Percentiles rank a stretch among this genome's conserved stretches.
phyloP scores from a whole-genome alignment of 1,284 basidiomycete species.

The Agroathelia rolfsii region DNA sequence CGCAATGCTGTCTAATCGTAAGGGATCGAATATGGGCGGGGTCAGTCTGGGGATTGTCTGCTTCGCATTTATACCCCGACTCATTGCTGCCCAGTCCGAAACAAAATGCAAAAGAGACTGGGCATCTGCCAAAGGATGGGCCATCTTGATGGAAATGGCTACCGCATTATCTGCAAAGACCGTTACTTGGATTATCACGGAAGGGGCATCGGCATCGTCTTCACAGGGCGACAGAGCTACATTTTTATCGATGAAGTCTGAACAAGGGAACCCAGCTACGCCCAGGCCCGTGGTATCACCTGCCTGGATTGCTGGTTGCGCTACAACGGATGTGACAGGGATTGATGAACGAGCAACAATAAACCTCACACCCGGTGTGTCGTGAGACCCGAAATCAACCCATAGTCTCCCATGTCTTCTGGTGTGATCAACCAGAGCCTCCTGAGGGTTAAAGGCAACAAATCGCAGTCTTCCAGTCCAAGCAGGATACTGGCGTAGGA shows the following conservation, averaged over 20 bases:
- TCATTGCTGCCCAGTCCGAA: conserved; percentile 27
- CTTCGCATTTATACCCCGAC: conserved; percentile 14
- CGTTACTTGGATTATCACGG: conserved; percentile 27
- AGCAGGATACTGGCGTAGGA: conserved; percentile 28
- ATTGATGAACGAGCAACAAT: conserved; percentile 16
- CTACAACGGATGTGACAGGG: conserved; percentile 16
- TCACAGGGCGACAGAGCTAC: conserved; percentile 20
- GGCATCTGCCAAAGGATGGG: conserved; percentile 30
- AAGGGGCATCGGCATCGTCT: conserved; percentile 18
- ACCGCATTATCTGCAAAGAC: conserved; percentile 19
- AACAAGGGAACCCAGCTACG: conserved; percentile 11
- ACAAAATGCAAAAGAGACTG: conserved; percentile 26
- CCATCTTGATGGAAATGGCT: conserved; percentile 23
- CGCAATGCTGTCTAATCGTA: conserved; percentile 22
- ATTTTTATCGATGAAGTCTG: too few species aligned
- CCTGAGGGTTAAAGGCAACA: conserved; percentile 14
- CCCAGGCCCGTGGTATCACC: conserved; percentile 11
- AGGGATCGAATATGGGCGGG: conserved; percentile 26
- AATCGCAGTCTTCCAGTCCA: conserved; percentile 28
- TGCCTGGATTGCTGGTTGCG: too few species aligned
- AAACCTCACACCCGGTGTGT: conserved; percentile 30
- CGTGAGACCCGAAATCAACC: conserved; percentile 21
- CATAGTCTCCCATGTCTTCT: conserved; percentile 25
- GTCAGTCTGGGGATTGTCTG: conserved; percentile 11
- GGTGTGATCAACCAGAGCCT: conserved; percentile 22